Evolutionary conservation across 306 rosid genomes (phyloP).

Genomic region (Mucuna pruriens): DNA sequence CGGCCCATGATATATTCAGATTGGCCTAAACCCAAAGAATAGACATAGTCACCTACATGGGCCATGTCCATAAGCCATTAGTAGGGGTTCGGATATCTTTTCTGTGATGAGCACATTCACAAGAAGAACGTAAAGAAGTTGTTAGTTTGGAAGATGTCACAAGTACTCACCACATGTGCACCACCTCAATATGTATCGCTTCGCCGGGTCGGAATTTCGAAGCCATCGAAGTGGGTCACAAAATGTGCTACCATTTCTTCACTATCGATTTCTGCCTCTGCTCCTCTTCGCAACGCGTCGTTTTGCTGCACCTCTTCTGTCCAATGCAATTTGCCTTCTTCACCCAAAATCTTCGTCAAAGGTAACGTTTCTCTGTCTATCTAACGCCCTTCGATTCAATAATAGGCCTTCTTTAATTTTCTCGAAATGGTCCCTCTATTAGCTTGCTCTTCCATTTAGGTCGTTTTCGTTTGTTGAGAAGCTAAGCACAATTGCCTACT

Average conservation of each 20-base stretch:
- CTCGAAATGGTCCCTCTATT: not conserved
- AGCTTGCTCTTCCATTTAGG: not conserved
- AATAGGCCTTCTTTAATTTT: not conserved
- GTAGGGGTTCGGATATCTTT: not conserved
- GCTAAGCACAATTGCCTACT: not conserved
- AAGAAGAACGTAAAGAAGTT: no score
- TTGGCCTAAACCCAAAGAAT: not conserved
- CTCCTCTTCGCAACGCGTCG: not conserved
- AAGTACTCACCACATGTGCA: not conserved
- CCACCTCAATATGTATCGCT: slow-evolving; percentile 12
- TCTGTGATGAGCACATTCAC: not conserved
- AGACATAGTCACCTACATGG: not conserved
- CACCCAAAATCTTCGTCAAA: slow-evolving; percentile 45
- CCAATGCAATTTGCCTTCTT: slow-evolving; percentile 14
- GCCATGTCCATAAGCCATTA: not conserved
- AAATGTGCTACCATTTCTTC: slow-evolving; percentile 4
- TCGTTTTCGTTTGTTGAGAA: not conserved
- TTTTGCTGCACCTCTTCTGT: slow-evolving; percentile 31
- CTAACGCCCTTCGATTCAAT: not conserved
- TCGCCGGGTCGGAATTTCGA: slow-evolving; percentile 7
- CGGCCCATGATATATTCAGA: not conserved
- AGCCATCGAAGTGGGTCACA: not conserved
- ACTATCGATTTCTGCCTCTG: slow-evolving; percentile 23
- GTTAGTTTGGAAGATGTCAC: slow-evolving; percentile 25
- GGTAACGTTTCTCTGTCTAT: slow-evolving; percentile 35